Evolutionary conservation across 257 asterid species (phyloP), one percentile per base, ranked within the genome.

Genomic region (Gentiana straminea): DNA sequence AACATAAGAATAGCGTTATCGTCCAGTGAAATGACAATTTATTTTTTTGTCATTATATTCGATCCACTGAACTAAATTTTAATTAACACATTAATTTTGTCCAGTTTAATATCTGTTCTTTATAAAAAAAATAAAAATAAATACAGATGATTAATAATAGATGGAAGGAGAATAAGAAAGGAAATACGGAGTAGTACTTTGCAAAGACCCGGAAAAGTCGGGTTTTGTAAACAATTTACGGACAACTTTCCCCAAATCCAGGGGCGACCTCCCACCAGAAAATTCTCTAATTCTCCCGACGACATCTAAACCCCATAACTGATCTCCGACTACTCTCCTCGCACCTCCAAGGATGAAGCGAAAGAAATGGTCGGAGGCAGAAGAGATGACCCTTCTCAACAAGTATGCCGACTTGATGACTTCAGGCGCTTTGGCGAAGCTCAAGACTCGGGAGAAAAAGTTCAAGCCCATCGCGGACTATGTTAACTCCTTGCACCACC

Each of bases 291-390:
- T 35, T 58, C 48, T 35, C 43, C 41, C 10, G 13, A 51, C 8
- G 44, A 65, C 13, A 9, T 47, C 65, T n/a, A 33, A 45, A 13
- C 47, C 67, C 47, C 24, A 45, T 6, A 10, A 32, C 35, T 47
- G 7, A n/a, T 37, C 68, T 69, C 43, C 7, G 24, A 61, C 33
- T 3, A 32, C 3, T 32, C 36, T 49, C 36, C 1, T 4, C 49
- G 12, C 6, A 12, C 3, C 36, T 37, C 61, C 34, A 8, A 66
- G n/a, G 35, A 90, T 86, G 97, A 91, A 91, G 87, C 89, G 97
- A 36, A 91, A 91, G 84, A 91, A 91, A 77, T 91, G 98, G 98
- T 91, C 96, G 3, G 98, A 91, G 66, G 34, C 65, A n/a, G 98
- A 91, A 73, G 98, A 91, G 52, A 89, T 72, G 51, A 84, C 94